Percentiles rank a stretch among this genome's conserved stretches.
Evolutionary conservation across 1,284 basidiomycete species (phyloP).

Genomic region (Cryptococcus sp.): DNA sequence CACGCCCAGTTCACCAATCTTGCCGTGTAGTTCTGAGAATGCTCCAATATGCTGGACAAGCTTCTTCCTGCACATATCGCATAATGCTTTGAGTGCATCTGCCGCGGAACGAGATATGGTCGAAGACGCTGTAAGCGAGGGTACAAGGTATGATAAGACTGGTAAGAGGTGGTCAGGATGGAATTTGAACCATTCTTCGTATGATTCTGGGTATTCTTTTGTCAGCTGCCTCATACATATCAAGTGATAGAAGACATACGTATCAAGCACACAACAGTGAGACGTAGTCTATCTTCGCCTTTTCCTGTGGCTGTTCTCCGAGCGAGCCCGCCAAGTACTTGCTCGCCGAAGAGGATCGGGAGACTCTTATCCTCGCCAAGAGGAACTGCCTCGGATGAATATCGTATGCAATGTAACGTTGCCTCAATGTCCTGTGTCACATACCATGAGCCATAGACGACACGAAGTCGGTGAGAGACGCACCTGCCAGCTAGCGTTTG

Average conservation of each 20-base stretch:
- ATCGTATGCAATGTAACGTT: slow-evolving; percentile 77
- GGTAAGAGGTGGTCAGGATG: slow-evolving; percentile 55
- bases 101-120: slow-evolving; percentile 75
- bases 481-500: slow-evolving; percentile 68
- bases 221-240: slow-evolving; percentile 1
- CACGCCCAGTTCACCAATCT: slow-evolving; percentile 71
- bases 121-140: slow-evolving; percentile 60
- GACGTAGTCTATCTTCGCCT: slow-evolving; percentile 63
- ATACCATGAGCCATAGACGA: not conserved
- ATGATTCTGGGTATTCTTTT: slow-evolving; percentile 61
- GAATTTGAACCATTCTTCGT: slow-evolving; percentile 78
- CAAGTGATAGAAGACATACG: slow-evolving; percentile 54
- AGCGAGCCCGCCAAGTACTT: slow-evolving; percentile 68
- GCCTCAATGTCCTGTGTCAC: slow-evolving; percentile 72
- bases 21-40: slow-evolving; percentile 77
- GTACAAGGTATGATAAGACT: slow-evolving; percentile 70
- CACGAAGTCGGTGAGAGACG: slow-evolving; percentile 27
- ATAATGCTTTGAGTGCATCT: slow-evolving; percentile 75
- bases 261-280: slow-evolving; percentile 69
- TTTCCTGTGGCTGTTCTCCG: slow-evolving; percentile 56
- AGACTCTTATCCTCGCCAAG: slow-evolving; percentile 68
- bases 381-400: slow-evolving; percentile 81
- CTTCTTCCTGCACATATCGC: slow-evolving; percentile 77
- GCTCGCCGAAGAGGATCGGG: slow-evolving; percentile 66
- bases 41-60: slow-evolving; percentile 77